A percentile compares a stretch with the other conserved stretches of the same genome.
Evolutionary conservation across 768 basidiomycete species (phyloP).

Genomic region (Hypsizygus marmoreus): DNA sequence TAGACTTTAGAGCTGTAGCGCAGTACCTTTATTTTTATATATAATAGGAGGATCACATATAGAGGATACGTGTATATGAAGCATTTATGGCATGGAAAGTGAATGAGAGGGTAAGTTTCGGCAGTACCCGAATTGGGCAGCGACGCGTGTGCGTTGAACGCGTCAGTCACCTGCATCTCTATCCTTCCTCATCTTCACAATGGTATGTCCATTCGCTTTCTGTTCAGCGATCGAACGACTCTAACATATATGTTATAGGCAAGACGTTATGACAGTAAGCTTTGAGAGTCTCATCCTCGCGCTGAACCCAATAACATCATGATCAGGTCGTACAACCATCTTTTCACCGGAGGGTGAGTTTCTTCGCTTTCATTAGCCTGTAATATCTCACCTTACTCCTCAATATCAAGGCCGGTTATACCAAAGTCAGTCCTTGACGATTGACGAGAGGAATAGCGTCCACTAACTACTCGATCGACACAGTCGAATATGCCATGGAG

Average conservation of each 20-base stretch:
- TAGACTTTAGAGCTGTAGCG: too few relatives aligned
- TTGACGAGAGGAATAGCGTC: too few relatives aligned
- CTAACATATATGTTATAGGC: constrained; percentile 48
- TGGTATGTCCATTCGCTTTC: constrained; percentile 41
- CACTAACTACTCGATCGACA: too few relatives aligned
- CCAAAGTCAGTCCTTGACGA: constrained; percentile 95
- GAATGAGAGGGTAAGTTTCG: constrained; percentile 16
- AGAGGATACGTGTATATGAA: not conserved
- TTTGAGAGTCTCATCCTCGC: constrained; percentile 3
- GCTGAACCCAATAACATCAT: constrained; percentile 20
- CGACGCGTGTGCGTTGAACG: constrained; percentile 49
- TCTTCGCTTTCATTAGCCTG: constrained; percentile 1
- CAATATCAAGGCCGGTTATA: constrained; percentile 83
- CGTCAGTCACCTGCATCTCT: constrained; percentile 36
- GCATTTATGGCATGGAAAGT: not conserved
- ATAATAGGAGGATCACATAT: not conserved
- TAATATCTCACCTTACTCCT: constrained; percentile 12
- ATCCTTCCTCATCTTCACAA: constrained; percentile 34
- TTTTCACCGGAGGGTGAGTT: constrained; percentile 94
- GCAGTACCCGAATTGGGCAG: constrained; percentile 37
- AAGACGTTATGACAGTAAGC: constrained; percentile 93
- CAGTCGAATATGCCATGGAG: constrained; percentile 99
- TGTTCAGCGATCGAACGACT: not conserved
- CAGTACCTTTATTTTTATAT: too few relatives aligned
- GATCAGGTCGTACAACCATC: constrained; percentile 89